Evolutionary conservation across 495 filamentous ascomycete species (phyloP), one percentile per base, ranked within the genome.

Genomic region (Lasiosphaeris hirsuta): DNA sequence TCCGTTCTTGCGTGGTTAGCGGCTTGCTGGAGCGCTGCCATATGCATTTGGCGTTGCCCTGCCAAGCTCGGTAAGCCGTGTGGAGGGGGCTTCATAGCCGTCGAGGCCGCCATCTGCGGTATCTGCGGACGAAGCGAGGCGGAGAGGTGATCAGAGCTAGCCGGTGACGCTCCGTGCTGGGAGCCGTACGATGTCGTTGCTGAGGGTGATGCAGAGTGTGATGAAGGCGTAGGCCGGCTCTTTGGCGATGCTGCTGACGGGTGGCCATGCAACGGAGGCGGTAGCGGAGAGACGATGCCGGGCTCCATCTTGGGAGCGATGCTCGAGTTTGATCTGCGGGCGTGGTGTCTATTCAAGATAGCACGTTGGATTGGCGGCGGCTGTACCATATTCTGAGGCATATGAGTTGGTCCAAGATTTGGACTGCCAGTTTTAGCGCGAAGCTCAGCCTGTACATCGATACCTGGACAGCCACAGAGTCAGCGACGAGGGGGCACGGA

Each of bases 361-460:
- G 88, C 83, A 58, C 88, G 80, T 57, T 90, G 88, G 54, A 90
- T 80, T 34, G 87, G 82, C 45, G 84, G 81, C 35, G 86, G 81
- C 71, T 83, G 86, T 65, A 78, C 82, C 75, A 81, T 80, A 63
- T 79, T 86, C 74, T 77, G 83, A 62, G 76, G 84, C 72, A 77
- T 75, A 64, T 80, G 81, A 57, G 78, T 86, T 68, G 77, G 87
- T 62, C 75, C 82, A 58, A 88, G 76, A 63, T 82, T 82, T 57
- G 87, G 85, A 67, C 88, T 88, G 60, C 84, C 88, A 18, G 88
- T 90, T 75, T 96, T 96, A 62, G 92, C 83, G 45, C 88, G 86
- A 59, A 98, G 81, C 72, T 98, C 94, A 44, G 93, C 90, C 73
- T 97, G 91, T 17, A 98, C 94, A 78, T 98, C 94, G 71, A 97